Base-by-base conservation (phyloP, 2,329 filamentous ascomycete species). In the Fusarium compactum region DNA sequence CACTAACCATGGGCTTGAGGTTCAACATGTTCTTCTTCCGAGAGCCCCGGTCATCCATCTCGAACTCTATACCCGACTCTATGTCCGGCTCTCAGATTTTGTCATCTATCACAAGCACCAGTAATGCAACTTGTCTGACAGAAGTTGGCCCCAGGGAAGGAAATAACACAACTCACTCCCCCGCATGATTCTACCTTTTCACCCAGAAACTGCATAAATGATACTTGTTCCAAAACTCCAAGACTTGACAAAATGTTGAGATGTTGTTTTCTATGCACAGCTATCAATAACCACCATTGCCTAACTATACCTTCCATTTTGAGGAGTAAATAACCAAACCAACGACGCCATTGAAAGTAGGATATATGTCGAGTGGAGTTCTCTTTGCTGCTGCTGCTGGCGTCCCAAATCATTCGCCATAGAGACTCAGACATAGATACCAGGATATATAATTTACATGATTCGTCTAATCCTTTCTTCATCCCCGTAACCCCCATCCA, bases 361-460 rank as follows among this genome's bases (percentile, higher is more conserved):
- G 55, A 67, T 70, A 66, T 43, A 65, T 67, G 61, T 74, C 73
- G 74, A 76, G 75, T 74, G 72, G 57, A 75, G 69, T 72, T 67
- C 58, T 69, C 72, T 69, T 58, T 68, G 62, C 62, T 65, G 58
- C 62, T 65, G 58, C 55, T 65, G 62, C 61, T 62, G 54, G 56
- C 47, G 55, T 62, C 32, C 30, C 46, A 52, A 59, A 59, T 65
- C 58, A 59, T 70, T 65, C 46, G 67, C 65, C 70, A 57, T 58
- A 61, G 63, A 71, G 73, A 71, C 63, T 62, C 65, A 56, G 73
- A 72, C 70, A 62, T 73, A 71, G 60, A 74, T 72, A 73, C 69
- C 59, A 54, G 58, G 71, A 75, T 72, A 73, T 72, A 72, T 76
- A 76, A 73, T 76, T 66, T 76, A 76, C 74, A 76, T 65, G 67